phyloP scores from a whole-genome alignment of 768 basidiomycete genomes.

The Leccinum rimulosum region DNA sequence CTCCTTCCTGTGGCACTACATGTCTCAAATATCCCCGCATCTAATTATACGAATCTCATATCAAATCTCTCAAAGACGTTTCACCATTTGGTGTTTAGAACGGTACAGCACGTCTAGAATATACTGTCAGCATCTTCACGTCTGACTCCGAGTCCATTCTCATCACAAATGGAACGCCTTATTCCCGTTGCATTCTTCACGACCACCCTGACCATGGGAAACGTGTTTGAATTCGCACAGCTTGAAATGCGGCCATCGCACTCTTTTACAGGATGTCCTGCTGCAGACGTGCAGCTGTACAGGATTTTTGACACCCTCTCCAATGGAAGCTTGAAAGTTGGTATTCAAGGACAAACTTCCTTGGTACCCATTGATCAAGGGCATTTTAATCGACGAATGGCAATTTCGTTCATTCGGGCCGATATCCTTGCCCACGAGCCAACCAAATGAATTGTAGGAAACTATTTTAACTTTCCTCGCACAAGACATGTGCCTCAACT shows the following conservation, averaged over 20 bases:
- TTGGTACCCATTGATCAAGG: slow-evolving; percentile 12
- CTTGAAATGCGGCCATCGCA: slow-evolving; percentile 1
- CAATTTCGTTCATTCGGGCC: not conserved
- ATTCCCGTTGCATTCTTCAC: not conserved
- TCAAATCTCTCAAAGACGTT: not conserved
- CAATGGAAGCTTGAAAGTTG: not conserved
- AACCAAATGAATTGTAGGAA: slow-evolving; percentile 1
- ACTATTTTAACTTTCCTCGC: not conserved
- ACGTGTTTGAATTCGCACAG: not conserved
- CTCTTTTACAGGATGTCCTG: not conserved
- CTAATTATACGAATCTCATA: not conserved
- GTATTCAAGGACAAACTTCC: not conserved
- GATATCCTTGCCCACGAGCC: not conserved
- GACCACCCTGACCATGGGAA: slow-evolving; percentile 21
- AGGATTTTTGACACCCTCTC: not conserved
- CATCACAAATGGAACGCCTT: slow-evolving; percentile 8
- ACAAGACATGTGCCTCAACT: slow-evolving; percentile 8
- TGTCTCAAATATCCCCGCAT: slow-evolving; percentile 7
- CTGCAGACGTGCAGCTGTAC: slow-evolving; percentile 3
- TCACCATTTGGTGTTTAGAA: not conserved
- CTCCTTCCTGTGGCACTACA: slow-evolving; percentile 5
- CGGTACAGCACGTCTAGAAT: not conserved
- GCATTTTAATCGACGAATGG: not conserved
- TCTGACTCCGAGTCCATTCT: slow-evolving; percentile 3
- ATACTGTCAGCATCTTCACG: not conserved